Evolutionary conservation across 2,329 filamentous ascomycete species (phyloP).

Genomic region (Alternaria tenuissima): DNA sequence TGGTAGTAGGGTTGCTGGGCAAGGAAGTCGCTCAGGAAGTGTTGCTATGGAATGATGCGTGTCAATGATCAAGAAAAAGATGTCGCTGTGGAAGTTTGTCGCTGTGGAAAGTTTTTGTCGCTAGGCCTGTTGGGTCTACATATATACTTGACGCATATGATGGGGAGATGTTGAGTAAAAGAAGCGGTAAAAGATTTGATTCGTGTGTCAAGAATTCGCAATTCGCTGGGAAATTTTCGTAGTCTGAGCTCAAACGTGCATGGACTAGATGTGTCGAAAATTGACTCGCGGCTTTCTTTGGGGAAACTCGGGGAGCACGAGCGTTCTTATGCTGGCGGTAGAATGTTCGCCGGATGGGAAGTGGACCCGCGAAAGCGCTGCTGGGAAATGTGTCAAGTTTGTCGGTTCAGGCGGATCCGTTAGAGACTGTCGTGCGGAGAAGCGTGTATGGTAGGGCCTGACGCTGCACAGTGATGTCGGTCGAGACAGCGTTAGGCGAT

Average conservation of each 20-base stretch:
- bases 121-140: conserved; percentile 21
- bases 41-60: conserved; percentile 25
- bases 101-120: conserved; percentile 23
- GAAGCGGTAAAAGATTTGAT: conserved; percentile 25
- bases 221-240: conserved; percentile 24
- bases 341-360: conserved; percentile 17
- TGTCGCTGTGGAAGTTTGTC: conserved; percentile 27
- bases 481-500: conserved; percentile 17
- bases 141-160: conserved; percentile 31
- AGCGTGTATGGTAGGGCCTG: conserved; percentile 19
- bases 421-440: conserved; percentile 29
- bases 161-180: conserved; percentile 10
- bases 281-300: conserved; percentile 21
- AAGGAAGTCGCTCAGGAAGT: conserved; percentile 24
- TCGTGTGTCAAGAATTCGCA: conserved; percentile 32
- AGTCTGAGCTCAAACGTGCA: conserved; percentile 23
- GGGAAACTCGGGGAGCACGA: conserved; percentile 28
- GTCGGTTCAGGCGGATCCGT: conserved; percentile 25
- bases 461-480: conserved; percentile 29
- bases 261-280: conserved; percentile 11
- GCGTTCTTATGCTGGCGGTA: conserved; percentile 32
- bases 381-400: conserved; percentile 6
- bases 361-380: conserved; percentile 18
- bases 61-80: conserved; percentile 11
- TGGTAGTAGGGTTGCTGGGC: conserved; percentile 10